Percentiles rank a stretch among this genome's conserved stretches.
Conservation (phyloP, 2,329 filamentous ascomycete genomes). For the Aspergillus fumigatus region DNA sequence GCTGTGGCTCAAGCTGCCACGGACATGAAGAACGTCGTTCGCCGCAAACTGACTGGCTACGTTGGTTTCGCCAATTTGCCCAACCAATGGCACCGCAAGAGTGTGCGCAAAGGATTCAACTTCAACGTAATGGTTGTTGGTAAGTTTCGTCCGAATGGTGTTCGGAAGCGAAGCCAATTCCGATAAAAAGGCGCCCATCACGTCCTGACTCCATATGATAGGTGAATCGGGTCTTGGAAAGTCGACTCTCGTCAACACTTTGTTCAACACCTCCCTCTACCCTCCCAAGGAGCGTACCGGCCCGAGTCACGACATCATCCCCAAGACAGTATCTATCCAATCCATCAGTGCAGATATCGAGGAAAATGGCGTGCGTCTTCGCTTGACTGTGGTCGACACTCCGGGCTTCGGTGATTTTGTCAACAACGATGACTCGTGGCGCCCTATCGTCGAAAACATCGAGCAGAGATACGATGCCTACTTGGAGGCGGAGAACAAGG, state of each 20-base stretch:
- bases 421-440: constrained; percentile 99
- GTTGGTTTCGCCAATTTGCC: constrained; percentile 98
- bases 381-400: constrained; percentile 94
- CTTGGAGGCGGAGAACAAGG: constrained; percentile 98
- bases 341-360: constrained; percentile 96
- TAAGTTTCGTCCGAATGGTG: constrained; percentile 51
- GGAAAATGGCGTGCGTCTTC: constrained; percentile 94
- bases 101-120: constrained; percentile 99
- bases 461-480: constrained; percentile 99
- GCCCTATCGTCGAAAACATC: constrained; percentile 98
- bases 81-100: constrained; percentile 99
- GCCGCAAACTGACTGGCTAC: constrained; percentile 96
- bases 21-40: constrained; percentile 91
- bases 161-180: neutral
- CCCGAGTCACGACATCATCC: constrained; percentile 94
- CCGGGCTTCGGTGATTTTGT: constrained; percentile 98
- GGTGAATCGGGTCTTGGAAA: constrained; percentile 99
- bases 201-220: constrained; percentile 34
- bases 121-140: constrained; percentile 99
- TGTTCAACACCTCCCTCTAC: constrained; percentile 99
- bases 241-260: constrained; percentile 96
- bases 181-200: neutral
- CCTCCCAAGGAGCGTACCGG: constrained; percentile 98
- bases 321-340: constrained; percentile 94
- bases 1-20: constrained; percentile 51